Conservation (phyloP, 164 flowering plant genomes). For the Chimonanthus salicifolius region DNA sequence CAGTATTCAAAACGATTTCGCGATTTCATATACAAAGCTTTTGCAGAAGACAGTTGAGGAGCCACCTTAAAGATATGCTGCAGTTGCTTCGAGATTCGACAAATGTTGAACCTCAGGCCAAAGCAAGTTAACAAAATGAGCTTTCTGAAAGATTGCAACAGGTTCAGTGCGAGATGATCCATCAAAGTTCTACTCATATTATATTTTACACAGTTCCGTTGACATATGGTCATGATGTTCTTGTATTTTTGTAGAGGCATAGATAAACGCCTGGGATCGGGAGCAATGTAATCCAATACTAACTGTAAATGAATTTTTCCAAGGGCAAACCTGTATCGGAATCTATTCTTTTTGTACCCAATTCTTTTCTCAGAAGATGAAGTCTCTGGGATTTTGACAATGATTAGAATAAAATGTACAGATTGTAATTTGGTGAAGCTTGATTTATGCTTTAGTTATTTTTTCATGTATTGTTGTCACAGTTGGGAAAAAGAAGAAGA, state of each 20-base stretch:
- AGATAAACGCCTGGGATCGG: not conserved
- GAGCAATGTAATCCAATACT: slow-evolving; percentile 11
- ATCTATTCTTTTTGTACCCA: slow-evolving; percentile 17
- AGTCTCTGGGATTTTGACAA: slow-evolving; percentile 14
- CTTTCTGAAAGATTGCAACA: slow-evolving; percentile 1
- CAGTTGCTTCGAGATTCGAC: not conserved
- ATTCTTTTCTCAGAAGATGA: slow-evolving; percentile 16
- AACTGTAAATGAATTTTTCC: slow-evolving; percentile 21
- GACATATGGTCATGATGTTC: not conserved
- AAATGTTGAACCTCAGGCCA: not conserved
- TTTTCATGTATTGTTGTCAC: not conserved
- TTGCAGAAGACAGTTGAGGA: slow-evolving; percentile 46
- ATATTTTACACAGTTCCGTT: not conserved
- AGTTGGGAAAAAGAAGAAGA: too few relatives aligned
- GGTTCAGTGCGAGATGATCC: not conserved
- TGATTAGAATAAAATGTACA: slow-evolving; percentile 11
- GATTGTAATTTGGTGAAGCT: not conserved
- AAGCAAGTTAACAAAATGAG: not conserved
- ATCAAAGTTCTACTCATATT: slow-evolving; percentile 1
- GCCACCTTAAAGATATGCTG: too few relatives aligned
- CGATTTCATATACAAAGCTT: slow-evolving; percentile 58
- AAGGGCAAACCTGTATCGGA: slow-evolving; percentile 15
- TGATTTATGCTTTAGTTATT: not conserved
- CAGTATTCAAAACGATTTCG: slow-evolving; percentile 71
- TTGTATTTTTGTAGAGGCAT: slow-evolving; percentile 6